Conservation (phyloP, 176 grass and related monocot genomes). For the Ananas comosus region DNA sequence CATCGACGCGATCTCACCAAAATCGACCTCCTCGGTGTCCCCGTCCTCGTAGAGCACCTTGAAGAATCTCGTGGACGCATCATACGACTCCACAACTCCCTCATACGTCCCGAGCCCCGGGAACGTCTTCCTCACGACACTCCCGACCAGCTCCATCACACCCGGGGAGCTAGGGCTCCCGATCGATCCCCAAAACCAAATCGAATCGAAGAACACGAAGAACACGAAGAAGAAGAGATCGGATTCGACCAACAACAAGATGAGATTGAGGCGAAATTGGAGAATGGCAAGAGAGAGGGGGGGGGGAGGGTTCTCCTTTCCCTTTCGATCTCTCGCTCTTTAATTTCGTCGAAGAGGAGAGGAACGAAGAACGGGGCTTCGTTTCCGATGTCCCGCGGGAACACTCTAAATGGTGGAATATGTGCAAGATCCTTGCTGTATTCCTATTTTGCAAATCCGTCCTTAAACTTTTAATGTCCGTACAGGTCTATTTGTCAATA, state of each 20-base stretch:
- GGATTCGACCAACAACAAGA: neutral
- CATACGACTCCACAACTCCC: conserved; percentile 72
- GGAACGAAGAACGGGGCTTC: neutral
- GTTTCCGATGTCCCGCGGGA: neutral
- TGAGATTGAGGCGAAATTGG: neutral
- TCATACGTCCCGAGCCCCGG: conserved; percentile 43
- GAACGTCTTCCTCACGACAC: conserved; percentile 62
- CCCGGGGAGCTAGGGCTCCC: neutral
- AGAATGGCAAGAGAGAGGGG: neutral
- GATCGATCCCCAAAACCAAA: conserved; percentile 1
- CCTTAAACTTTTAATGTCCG: too few species aligned
- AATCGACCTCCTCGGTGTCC: conserved; percentile 83
- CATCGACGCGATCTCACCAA: conserved; percentile 51
- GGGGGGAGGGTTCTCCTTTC: neutral
- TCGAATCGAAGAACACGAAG: neutral
- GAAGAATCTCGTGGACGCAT: conserved; percentile 56
- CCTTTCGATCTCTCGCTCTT: neutral
- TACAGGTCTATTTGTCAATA: too few species aligned
- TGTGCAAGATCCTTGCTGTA: neutral
- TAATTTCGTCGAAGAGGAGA: neutral
- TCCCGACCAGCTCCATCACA: conserved; percentile 63
- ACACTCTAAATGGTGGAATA: neutral
- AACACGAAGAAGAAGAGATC: neutral
- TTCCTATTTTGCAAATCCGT: too few species aligned
- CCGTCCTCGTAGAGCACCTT: conserved; percentile 81